Base-by-base conservation (phyloP, 371 early-diverging fungal species). In the Mucor lusitanicus region DNA sequence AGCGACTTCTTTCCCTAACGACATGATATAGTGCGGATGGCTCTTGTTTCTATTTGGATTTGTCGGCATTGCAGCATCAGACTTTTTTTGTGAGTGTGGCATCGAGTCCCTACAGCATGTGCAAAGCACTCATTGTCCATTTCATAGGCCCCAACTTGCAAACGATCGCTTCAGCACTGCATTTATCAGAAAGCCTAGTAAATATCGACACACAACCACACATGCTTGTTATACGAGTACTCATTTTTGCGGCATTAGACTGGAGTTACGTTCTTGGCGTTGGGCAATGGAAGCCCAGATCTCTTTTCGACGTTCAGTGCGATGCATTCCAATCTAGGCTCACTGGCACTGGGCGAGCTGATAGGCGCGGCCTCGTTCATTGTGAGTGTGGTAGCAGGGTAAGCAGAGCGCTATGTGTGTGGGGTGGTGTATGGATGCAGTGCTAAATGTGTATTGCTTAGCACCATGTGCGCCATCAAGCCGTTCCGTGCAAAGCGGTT, bases 281-380 rank as follows among this genome's bases (percentile, higher is more conserved):
- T 94, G 33, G 95, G 95, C 21, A 95, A 94, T 68, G 94, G 92
- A 15, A 90, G 91, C n/a, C 94, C 94, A 4, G 94, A 94, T 64
- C 68, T 94, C 37, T 91, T 94, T 62, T 85, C 91, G 17, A 94
- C 92, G 0, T 91, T 92, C 64, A 89, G 89, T 54, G 94, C 94
- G 5, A 86, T 94, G 74, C 75, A 87, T 7, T 86, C 91, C 5
- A 87, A 87, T 33, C 81, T 89, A 65, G 93, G 89, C 11, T 90
- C 91, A 3, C 70, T 94, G 30, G 95, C 94, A 9, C 74, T 94
- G 5, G 94, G 94, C 28, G 93, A 94, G 71, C 80, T 94, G 13
- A 85, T 94, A 54, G 94, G 94, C 12, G 90, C 91, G 8, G 92
- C 93, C 0, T 83, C 90, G 17, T 94, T 93, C 65, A 90, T 93